Evolutionary conservation across 768 basidiomycete genomes (phyloP), one percentile per base, ranked within the genome.

Genomic region (Megacollybia marginata): DNA sequence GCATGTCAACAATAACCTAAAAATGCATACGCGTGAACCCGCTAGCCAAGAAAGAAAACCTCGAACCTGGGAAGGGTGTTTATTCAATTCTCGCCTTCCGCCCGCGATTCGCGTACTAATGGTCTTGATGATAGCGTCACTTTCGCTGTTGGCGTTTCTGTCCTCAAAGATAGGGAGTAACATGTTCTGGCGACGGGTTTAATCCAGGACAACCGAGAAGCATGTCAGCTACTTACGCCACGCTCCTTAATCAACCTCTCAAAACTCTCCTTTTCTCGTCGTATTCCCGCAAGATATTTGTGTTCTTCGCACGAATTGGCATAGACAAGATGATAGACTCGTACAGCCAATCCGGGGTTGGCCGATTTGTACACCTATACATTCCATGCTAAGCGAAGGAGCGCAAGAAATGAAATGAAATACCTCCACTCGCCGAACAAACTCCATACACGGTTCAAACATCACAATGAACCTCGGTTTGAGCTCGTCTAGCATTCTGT

Each of bases 261-360:
- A 58, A 98, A 98, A 0, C 92, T 83, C 47, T 95, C 88, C 62
- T 96, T 97, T 69, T 99, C 96, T 52, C 83, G 81, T 44, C 92
- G 73, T 31, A 97, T 78, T 2, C 83, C 87, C 28, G 88, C 85
- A 31, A 99, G 76, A 64, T 96, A 99, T 63, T 89, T 89, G 65
- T 95, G 92, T 58, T 99, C 96, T 64, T 99, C 96, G 54, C 87
- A 88, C 44, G 91, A 94, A 58, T 88, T 81, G 49, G 82, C 76
- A 65, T 98, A 98, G n/a, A 92, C 71, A 87, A 96, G 87, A 62
- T 97, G 93, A 66, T 98, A 98, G 2, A 97, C 87, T 12, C 94
- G 74, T 0, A 98, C 82, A 0, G 76, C 85, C 6, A 95, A 65
- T 0, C 90, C 90, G 0, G 91, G 85, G 66, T 85, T 83, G 3